phyloP scores from a whole-genome alignment of 1,284 basidiomycete species.

The Pseudozyma hubeiensis region DNA sequence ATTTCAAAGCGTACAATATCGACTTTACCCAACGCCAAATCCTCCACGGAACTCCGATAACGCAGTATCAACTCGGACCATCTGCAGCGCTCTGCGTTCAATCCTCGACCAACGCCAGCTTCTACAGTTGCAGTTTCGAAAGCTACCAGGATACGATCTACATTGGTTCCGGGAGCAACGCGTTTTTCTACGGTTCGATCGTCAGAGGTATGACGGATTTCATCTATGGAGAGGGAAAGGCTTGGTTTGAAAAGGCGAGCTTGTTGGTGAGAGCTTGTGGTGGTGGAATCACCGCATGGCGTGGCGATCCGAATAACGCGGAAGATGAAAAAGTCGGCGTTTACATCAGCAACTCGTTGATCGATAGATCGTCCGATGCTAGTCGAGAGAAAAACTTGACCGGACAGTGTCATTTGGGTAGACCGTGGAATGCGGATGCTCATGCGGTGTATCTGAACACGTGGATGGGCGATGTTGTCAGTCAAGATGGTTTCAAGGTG shows the following conservation, averaged over 20 bases:
- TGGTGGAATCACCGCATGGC: conserved; percentile 44
- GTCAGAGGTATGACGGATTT: conserved; percentile 45
- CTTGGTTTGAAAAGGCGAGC: conserved; percentile 37
- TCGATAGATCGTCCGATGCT: conserved; percentile 21
- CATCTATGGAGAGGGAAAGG: conserved; percentile 35
- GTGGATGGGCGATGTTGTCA: conserved; percentile 26
- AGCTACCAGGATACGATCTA: conserved; percentile 44
- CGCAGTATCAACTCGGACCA: conserved; percentile 34
- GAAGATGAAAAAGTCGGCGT: conserved; percentile 18
- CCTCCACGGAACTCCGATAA: conserved; percentile 15
- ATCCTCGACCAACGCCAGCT: conserved; percentile 19
- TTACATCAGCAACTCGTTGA: conserved; percentile 34
- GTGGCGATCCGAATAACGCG: conserved; percentile 21
- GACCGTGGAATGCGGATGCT: conserved; percentile 29
- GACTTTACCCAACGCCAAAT: conserved; percentile 34
- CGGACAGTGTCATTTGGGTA: conserved; percentile 19
- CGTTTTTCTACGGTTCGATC: conserved; percentile 26
- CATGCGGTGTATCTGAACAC: conserved; percentile 35
- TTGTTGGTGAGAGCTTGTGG: conserved; percentile 31
- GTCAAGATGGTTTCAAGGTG: conserved; percentile 19
- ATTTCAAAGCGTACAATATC: conserved; percentile 51
- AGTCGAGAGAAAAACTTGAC: conserved; percentile 7
- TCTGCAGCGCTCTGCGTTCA: conserved; percentile 34
- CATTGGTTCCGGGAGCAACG: conserved; percentile 9
- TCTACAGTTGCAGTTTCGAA: conserved; percentile 35